Evolutionary conservation across 2,329 filamentous ascomycete species (phyloP), one percentile per base, ranked within the genome.

Genomic region (Byssothecium circinans): DNA sequence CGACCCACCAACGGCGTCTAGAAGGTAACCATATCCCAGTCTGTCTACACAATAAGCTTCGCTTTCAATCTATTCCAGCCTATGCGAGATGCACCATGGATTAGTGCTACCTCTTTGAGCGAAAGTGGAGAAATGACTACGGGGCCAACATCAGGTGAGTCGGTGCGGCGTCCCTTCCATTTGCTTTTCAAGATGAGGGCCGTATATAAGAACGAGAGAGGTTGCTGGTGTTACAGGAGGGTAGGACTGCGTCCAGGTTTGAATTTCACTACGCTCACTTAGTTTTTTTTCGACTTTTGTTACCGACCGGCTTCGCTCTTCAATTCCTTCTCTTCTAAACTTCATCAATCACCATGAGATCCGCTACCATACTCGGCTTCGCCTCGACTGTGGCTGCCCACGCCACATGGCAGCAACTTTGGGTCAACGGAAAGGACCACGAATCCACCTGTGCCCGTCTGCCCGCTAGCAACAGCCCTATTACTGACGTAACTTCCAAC

Each of bases 401-500:
- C 51, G 60, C 67, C n/a, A 68, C 67, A 2, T 67, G 57, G 22
- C 65, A 68, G 38, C 50, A 67, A 14, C 57, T 70, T 8, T 68
- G 65, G 67, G 56, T 70, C 19, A 57, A 65, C 22, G 61, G 65
- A 2, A 53, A 56, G 35, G 64, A 68, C 44, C 46, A 59, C 49
- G 53, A 55, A 20, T 49, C 25, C 15, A 43, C 55, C 20, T 68
- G 64, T 33, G 64, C 60, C 11, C 52, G 64, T 18, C 50, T 67
- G 2, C 63, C 64, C 8, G 57, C 45, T 8, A 60, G 50, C 60
- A 85, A 68, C 43, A 67, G 56, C 44, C 65, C 67, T 1, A 54
- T 70, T 11, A 58, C 71, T 17, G 76, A 82, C 58, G 80, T 83
- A 10, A 75, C 71, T 18, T 78, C 75, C 43, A 73, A 77, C 56